phyloP scores from a whole-genome alignment of 139 green algal genomes.

The Chlamydomonas eustigma region DNA sequence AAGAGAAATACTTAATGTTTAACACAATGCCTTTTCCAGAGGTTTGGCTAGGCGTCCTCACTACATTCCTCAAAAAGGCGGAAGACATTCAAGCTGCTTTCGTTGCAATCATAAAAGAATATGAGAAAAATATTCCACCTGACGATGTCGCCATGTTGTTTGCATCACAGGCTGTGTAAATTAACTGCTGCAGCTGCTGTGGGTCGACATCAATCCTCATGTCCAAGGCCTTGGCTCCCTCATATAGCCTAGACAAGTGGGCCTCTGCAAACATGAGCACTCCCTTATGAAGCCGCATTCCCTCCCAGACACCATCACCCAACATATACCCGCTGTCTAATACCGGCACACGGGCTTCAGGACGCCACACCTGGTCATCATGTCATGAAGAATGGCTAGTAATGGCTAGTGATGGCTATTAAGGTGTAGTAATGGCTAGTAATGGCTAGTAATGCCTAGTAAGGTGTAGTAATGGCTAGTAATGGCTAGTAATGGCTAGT shows the following conservation, averaged over 20 bases:
- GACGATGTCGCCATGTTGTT: constrained; percentile 54
- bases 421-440: no score
- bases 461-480: no score
- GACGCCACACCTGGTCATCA: constrained; percentile 36
- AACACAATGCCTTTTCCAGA: no score
- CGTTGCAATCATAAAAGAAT: no score
- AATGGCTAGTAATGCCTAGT: no score
- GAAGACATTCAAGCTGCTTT: no score
- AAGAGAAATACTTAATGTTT: background rate
- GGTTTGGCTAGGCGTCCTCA: no score
- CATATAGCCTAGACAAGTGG: constrained; percentile 64
- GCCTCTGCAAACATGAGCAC: constrained; percentile 47
- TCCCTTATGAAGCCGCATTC: constrained; percentile 53
- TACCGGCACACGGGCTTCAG: constrained; percentile 65
- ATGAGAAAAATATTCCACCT: no score
- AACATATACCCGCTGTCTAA: constrained; percentile 77
- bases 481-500: no score
- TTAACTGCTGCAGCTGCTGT: constrained; percentile 41
- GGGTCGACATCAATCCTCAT: constrained; percentile 58
- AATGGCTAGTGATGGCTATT: no score
- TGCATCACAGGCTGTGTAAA: constrained; percentile 59
- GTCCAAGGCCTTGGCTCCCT: constrained; percentile 61
- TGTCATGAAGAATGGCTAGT: no score
- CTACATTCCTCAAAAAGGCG: no score
- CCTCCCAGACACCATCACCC: constrained; percentile 79